phyloP scores from a whole-genome alignment of 1,139 yeast genomes.

The Nakaseomyces bracarensis region DNA sequence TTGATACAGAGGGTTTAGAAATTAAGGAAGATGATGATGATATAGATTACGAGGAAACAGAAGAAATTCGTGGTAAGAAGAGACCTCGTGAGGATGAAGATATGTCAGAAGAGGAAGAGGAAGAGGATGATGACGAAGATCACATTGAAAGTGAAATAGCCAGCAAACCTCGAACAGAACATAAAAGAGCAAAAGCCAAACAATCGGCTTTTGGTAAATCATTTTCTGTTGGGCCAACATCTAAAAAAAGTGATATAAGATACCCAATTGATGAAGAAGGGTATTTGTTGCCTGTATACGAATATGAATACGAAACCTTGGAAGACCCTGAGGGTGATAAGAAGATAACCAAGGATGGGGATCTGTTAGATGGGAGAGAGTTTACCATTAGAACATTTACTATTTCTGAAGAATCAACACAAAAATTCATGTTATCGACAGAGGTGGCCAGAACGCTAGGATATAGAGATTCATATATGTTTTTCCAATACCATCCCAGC shows the following conservation, averaged over 20 bases:
- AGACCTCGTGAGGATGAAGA: slow-evolving; percentile 10
- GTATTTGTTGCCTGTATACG: slow-evolving; percentile 44
- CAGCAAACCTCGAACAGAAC: neutral
- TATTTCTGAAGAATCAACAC: slow-evolving; percentile 61
- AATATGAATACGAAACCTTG: slow-evolving; percentile 77
- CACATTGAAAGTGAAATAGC: neutral
- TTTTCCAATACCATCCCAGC: slow-evolving; percentile 72
- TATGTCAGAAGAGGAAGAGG: slow-evolving; percentile 13
- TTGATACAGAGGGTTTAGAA: slow-evolving; percentile 27
- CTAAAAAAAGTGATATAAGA: neutral
- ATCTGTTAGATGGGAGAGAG: slow-evolving; percentile 64
- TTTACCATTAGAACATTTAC: slow-evolving; percentile 79
- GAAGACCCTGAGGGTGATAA: slow-evolving; percentile 73
- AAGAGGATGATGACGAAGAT: slow-evolving; percentile 6
- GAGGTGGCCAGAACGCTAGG: slow-evolving; percentile 96
- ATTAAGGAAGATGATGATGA: slow-evolving; percentile 24
- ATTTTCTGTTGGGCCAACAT: neutral
- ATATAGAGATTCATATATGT: slow-evolving; percentile 82
- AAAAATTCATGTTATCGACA: slow-evolving; percentile 81
- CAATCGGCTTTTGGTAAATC: neutral
- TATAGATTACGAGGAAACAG: slow-evolving; percentile 25
- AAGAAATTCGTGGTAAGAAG: slow-evolving; percentile 8
- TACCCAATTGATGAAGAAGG: slow-evolving; percentile 37
- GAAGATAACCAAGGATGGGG: slow-evolving; percentile 64
- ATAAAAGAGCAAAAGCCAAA: slow-evolving; percentile 3